These are phyloP conservation scores for Heterococcus sp. DNA, from an alignment of 108 stramenopile species.

Conservation along the genomic window DNA sequence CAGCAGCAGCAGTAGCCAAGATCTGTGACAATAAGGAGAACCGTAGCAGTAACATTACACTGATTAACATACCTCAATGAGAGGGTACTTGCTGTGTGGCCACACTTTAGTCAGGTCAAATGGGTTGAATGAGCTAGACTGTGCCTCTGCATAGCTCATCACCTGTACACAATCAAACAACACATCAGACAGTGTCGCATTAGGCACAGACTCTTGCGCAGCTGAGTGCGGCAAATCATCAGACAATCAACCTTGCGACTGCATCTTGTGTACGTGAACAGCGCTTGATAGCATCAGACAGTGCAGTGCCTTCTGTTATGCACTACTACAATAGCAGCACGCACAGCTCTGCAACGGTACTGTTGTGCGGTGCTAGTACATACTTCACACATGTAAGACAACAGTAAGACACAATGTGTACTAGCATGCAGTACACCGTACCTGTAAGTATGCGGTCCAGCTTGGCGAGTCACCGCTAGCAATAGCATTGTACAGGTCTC, in stretches of 20 bases:
- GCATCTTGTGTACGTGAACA: too few relatives aligned
- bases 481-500: slow-evolving; percentile 65
- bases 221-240: too few relatives aligned
- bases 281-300: too few relatives aligned
- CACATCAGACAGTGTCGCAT: not conserved
- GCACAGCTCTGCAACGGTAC: too few relatives aligned
- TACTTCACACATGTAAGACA: not conserved
- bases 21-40: not conserved
- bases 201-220: too few relatives aligned
- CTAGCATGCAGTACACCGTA: too few relatives aligned
- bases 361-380: too few relatives aligned
- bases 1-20: not conserved
- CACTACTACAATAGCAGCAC: not conserved
- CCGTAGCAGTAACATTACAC: not conserved
- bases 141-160: slow-evolving; percentile 64
- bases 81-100: slow-evolving; percentile 66
- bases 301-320: not conserved
- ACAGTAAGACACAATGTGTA: too few relatives aligned
- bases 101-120: slow-evolving; percentile 73
- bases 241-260: too few relatives aligned
- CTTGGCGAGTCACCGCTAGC: slow-evolving; percentile 47
- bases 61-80: slow-evolving; percentile 30
- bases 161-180: slow-evolving; percentile 13
- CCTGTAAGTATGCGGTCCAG: slow-evolving; percentile 48
- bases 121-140: slow-evolving; percentile 55